Evolutionary conservation across 2,329 filamentous ascomycete genomes (phyloP).

Genomic region (Tolypocladium tropicale): DNA sequence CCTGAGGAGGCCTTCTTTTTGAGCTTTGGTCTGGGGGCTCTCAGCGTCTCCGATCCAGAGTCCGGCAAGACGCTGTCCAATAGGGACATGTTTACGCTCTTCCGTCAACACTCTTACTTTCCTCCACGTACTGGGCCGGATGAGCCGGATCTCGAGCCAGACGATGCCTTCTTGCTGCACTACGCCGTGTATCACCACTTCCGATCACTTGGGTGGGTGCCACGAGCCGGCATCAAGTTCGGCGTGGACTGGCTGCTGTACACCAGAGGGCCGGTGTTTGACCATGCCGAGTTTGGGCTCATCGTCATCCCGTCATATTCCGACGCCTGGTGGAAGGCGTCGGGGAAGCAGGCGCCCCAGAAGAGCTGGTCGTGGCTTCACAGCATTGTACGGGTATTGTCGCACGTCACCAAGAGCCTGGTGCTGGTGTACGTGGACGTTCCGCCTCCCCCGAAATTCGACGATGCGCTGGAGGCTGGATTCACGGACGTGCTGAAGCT

Average conservation of each 20-base stretch:
- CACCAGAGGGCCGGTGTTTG: constrained; percentile 83
- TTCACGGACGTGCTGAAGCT: constrained; percentile 53
- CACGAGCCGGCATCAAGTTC: constrained; percentile 88
- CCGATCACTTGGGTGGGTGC: constrained; percentile 88
- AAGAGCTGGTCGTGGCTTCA: constrained; percentile 76
- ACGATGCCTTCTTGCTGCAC: constrained; percentile 76
- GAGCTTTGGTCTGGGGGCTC: constrained; percentile 64
- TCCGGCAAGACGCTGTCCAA: constrained; percentile 37
- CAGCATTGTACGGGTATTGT: constrained; percentile 78
- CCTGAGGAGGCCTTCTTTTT: constrained; percentile 90
- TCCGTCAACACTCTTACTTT: constrained; percentile 60
- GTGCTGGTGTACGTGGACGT: constrained; percentile 88
- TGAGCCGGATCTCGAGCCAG: constrained; percentile 45
- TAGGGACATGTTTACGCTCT: constrained; percentile 52
- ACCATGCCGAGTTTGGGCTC: constrained; percentile 88
- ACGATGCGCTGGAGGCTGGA: constrained; percentile 36
- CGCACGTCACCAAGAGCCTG: constrained; percentile 82
- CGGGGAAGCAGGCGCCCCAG: constrained; percentile 36
- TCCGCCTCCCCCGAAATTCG: constrained; percentile 51
- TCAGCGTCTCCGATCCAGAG: constrained; percentile 48
- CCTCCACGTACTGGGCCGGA: constrained; percentile 38
- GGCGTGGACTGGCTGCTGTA: constrained; percentile 93
- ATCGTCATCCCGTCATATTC: constrained; percentile 76
- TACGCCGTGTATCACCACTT: constrained; percentile 96
- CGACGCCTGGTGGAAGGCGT: constrained; percentile 58